A percentile compares a stretch with the other conserved stretches of the same genome.
These are phyloP conservation scores for Setomelanomma holmii DNA, from an alignment of 2,329 filamentous ascomycete genomes.

Conservation along the genomic window DNA sequence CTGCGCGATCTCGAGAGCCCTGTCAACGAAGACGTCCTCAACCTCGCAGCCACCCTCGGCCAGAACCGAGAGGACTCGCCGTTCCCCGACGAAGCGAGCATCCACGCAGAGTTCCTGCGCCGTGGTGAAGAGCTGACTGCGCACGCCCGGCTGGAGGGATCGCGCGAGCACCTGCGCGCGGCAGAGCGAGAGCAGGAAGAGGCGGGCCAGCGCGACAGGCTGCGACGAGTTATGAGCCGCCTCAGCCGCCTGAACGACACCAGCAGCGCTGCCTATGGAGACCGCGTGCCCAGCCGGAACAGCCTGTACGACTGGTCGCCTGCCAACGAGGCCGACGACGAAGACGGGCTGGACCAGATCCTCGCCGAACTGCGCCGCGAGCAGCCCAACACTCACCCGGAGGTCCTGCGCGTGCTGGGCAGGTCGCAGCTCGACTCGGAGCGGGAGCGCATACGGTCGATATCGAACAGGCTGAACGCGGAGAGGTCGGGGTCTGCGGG, in stretches of 20 bases:
- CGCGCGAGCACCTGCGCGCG: conserved; percentile 37
- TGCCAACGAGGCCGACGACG: conserved; percentile 45
- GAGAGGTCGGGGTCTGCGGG: neutral
- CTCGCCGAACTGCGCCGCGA: conserved; percentile 50
- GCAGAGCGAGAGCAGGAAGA: conserved; percentile 46
- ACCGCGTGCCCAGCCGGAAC: conserved; percentile 61
- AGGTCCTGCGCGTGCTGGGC: conserved; percentile 47
- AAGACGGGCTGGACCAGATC: conserved; percentile 51
- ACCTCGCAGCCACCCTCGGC: conserved; percentile 59
- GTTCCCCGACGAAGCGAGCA: conserved; percentile 42
- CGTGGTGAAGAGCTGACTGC: neutral
- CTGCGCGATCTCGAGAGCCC: conserved; percentile 57
- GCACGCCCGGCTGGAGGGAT: conserved; percentile 18
- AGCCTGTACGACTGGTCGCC: conserved; percentile 69
- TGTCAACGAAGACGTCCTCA: conserved; percentile 50
- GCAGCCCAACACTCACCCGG: conserved; percentile 48
- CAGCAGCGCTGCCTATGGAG: conserved; percentile 56
- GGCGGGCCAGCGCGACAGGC: conserved; percentile 48
- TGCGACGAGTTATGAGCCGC: conserved; percentile 56
- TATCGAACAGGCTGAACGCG: conserved; percentile 31
- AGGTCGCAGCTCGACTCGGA: conserved; percentile 46
- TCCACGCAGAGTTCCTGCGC: conserved; percentile 22
- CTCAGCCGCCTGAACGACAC: conserved; percentile 54
- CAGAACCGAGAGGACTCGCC: neutral
- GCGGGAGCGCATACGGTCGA: conserved; percentile 36